Conservation (phyloP, 73 alveolate genomes). For the Paramecium tetraurelia region DNA sequence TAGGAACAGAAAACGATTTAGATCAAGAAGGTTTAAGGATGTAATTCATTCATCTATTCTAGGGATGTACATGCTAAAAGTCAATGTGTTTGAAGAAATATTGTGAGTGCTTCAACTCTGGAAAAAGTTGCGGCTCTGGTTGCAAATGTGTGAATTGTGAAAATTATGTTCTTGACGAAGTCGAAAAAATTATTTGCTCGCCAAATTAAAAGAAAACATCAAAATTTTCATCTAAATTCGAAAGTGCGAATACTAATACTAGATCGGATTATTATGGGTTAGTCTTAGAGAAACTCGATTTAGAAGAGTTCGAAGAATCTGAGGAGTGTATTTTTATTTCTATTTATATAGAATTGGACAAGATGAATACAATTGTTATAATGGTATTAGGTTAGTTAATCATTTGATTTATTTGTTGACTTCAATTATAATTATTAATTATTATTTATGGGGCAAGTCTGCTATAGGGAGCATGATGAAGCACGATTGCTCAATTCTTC, state of each 20-base stretch:
- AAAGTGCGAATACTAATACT: not conserved
- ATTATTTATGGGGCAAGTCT: not conserved
- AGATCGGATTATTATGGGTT: not conserved
- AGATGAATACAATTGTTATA: not conserved
- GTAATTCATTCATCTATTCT: not conserved
- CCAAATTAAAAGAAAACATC: slow-evolving; percentile 2
- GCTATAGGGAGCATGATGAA: slow-evolving; percentile 17
- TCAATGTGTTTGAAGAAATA: slow-evolving; percentile 59
- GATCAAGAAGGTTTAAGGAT: slow-evolving; percentile 20
- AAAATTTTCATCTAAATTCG: not conserved
- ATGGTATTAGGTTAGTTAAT: not conserved
- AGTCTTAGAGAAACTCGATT: not conserved
- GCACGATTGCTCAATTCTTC: not conserved
- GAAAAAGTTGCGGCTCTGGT: slow-evolving; percentile 39
- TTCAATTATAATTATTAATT: not conserved
- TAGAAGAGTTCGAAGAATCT: not conserved
- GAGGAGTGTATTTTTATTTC: not conserved
- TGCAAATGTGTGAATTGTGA: slow-evolving; percentile 25
- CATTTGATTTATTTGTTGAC: not conserved
- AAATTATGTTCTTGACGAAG: not conserved
- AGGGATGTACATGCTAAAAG: slow-evolving; percentile 63
- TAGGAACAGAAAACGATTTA: not conserved
- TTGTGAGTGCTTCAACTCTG: slow-evolving; percentile 63
- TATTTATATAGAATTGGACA: not conserved
- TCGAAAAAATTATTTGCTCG: not conserved